Evolutionary conservation across 2,329 filamentous ascomycete genomes (phyloP), one percentile per base, ranked within the genome.

Genomic region (Cladobotryum protrusum): DNA sequence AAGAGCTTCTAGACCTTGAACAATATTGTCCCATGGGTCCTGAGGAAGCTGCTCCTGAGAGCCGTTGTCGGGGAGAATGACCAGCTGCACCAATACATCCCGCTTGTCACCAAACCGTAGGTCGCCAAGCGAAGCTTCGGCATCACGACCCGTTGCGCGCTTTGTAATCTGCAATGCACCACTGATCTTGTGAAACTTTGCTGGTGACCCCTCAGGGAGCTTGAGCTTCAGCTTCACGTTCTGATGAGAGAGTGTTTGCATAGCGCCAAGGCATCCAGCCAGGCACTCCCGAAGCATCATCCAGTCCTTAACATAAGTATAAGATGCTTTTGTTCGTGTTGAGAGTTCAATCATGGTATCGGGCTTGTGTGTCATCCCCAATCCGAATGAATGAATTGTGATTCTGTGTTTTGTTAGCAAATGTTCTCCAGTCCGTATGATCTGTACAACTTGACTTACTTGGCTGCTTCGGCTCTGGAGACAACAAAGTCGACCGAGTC

Each of bases 281-380:
- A 96, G 78, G 66, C 93, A 97, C 67, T 99, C 93, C 24, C 93
- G 86, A 34, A 99, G 79, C 92, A 97, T 99, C 92, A 97, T 97
- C 93, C 93, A 99, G 67, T 99, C 93, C 71, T 97, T 99, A 59
- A 99, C 91, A 62, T 97, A 99, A 1, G 90, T 95, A 64, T 97
- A 99, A 1, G 90, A 95, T 4, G 91, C 93, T 72, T 97, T 99
- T 3, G 93, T 99, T 53, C 90, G 81, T 6, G 88, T 93, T 1
- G 93, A 97, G 12, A 99, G 75, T 69, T 97, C 92, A 55, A 99
- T 96, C 90, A 99, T 95, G 1, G 91, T 96, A 64, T 99, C 93
- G 5, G 93, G 93, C 70, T 97, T 97, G 70, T 99, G 93, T 1
- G 92, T 97, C 74, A 96, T 83, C 46, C 93, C 93, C 15, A 99